A percentile compares a stretch with the other conserved stretches of the same genome.
phyloP scores from a whole-genome alignment of 1,139 yeast genomes.

The Neolecta irregularis region DNA sequence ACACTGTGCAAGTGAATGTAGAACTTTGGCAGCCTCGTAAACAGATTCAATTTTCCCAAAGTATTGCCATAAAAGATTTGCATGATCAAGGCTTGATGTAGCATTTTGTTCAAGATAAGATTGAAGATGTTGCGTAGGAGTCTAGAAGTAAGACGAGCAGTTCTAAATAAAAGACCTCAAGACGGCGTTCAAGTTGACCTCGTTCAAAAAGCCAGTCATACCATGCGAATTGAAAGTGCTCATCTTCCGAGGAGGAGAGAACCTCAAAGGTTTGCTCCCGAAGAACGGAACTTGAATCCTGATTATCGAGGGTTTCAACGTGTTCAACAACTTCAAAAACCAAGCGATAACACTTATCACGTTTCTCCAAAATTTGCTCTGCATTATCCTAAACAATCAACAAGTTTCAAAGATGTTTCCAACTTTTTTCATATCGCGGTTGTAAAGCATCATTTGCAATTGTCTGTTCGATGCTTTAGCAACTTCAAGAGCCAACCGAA shows the following conservation, averaged over 20 bases:
- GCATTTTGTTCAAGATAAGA: conserved; percentile 67
- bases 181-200: conserved; percentile 58
- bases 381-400: conserved; percentile 28
- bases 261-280: conserved; percentile 61
- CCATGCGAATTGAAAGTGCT: conserved; percentile 71
- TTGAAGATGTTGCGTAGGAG: conserved; percentile 52
- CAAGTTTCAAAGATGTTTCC: conserved; percentile 5
- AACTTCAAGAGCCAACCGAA: conserved; percentile 63
- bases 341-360: conserved; percentile 49
- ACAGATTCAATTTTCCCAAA: conserved; percentile 70
- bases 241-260: conserved; percentile 62
- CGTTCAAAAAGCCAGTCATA: conserved; percentile 84
- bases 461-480: conserved; percentile 56
- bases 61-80: conserved; percentile 76
- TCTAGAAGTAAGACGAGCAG: conserved; percentile 22
- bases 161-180: conserved; percentile 35
- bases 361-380: conserved; percentile 30
- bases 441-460: conserved; percentile 39
- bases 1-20: conserved; percentile 58
- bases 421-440: conserved; percentile 28
- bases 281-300: conserved; percentile 27
- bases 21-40: conserved; percentile 68
- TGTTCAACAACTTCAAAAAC: conserved; percentile 59
- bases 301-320: conserved; percentile 32
- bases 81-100: conserved; percentile 48